Evolutionary conservation across 305 asterid genomes (phyloP), one percentile per base, ranked within the genome.

Genomic region (Solanum hybrid): DNA sequence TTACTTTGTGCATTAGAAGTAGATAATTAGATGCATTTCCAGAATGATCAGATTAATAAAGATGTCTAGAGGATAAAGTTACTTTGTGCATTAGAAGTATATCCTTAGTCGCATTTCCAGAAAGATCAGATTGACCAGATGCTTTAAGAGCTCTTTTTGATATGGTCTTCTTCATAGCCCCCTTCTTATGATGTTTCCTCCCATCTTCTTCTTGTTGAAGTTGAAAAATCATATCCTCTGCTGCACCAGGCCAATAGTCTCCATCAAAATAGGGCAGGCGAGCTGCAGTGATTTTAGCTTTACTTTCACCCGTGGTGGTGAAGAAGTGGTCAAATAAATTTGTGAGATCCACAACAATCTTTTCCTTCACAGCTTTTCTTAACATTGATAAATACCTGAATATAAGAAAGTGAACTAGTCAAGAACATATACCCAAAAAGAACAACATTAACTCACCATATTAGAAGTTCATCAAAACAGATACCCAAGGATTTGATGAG

Each of bases 231-330:
- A 95, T 95, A 90, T 97, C 98, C 93, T 97, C 99, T 0, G 99
- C 99, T 90, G 99, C 99, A 90, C 98, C 99, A 82, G 99, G 99
- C 99, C 99, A 97, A 90, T 97, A 97, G 92, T 97, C 99, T 86
- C 98, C 99, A 91, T 96, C 98, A 88, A 97, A 97, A 91, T 97
- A 96, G 60, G 99, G 99, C 91, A 97, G 92, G 87, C 99, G 98
- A 75, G 98, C 93, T 85, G 99, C 99, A 82, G 99, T 97, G 79
- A 96, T 98, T 93, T 95, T 97, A 56, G 99, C 97, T 92, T 93
- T 97, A 92, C 98, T 91, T 91, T 97, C 99, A 38, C 99, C 99
- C 14, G 92, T 88, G 86, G 96, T 89, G 79, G 93, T 92, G 91
- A 97, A 96, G 93, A 97, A 96, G 93, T 96, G 99, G 79, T 95